Evolutionary conservation across 2,329 filamentous ascomycete species (phyloP).

Genomic region (Parastagonospora avenae): DNA sequence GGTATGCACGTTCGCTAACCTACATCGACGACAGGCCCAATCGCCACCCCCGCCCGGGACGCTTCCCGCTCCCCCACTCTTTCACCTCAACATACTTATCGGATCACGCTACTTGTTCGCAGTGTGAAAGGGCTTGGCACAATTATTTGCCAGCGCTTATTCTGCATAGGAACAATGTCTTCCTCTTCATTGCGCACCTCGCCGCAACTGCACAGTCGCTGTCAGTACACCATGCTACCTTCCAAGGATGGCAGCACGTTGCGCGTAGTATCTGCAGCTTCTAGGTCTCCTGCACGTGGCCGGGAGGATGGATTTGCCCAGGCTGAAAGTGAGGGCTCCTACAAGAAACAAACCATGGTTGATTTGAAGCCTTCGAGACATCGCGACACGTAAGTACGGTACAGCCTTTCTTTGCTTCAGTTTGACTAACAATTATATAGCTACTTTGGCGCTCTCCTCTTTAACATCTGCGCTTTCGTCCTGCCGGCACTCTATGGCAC

Average conservation of each 20-base stretch:
- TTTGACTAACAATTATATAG: conserved; percentile 8
- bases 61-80: background rate
- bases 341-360: conserved; percentile 9
- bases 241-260: conserved; percentile 14
- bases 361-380: conserved; percentile 18
- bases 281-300: background rate
- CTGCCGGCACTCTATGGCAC: conserved; percentile 71
- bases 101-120: background rate
- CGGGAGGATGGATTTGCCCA: background rate
- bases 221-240: conserved; percentile 23
- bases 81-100: background rate
- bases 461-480: conserved; percentile 67
- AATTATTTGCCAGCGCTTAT: no score
- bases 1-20: no score
- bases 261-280: background rate
- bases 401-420: background rate
- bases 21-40: no score
- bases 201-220: conserved; percentile 4
- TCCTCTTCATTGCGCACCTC: background rate
- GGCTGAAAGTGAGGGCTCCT: conserved; percentile 2
- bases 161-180: background rate
- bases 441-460: conserved; percentile 64
- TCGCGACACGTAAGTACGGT: conserved; percentile 19
- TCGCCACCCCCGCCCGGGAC: no score
- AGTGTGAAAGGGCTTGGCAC: background rate